phyloP scores from a whole-genome alignment of 805 yeast species.

The Cyberlindnera maritima region DNA sequence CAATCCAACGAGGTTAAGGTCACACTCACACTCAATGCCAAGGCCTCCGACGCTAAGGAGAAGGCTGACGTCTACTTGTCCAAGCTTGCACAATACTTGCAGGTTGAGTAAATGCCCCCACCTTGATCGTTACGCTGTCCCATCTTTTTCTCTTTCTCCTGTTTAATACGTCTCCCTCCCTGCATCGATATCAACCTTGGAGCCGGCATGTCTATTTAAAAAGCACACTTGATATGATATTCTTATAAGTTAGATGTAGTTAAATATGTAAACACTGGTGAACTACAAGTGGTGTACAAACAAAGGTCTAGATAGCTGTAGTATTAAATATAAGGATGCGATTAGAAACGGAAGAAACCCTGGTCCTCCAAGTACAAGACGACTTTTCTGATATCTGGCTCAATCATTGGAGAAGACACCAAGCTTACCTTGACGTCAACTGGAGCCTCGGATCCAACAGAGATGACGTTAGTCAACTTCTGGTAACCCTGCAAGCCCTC shows the following conservation, averaged over 20 bases:
- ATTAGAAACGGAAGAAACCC: slow-evolving; percentile 65
- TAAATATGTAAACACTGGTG: no score
- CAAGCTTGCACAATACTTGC: slow-evolving; percentile 19
- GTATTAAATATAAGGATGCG: no score
- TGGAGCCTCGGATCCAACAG: slow-evolving; percentile 38
- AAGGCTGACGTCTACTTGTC: slow-evolving; percentile 36
- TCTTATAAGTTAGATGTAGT: neutral
- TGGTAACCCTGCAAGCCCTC: slow-evolving; percentile 5
- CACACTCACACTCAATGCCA: slow-evolving; percentile 32
- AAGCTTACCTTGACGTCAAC: slow-evolving; percentile 60
- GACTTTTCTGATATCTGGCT: slow-evolving; percentile 59
- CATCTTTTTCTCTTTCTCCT: no score
- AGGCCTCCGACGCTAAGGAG: slow-evolving; percentile 42
- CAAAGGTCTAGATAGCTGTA: no score
- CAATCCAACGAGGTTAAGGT: slow-evolving; percentile 33
- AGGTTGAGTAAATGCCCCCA: slow-evolving; percentile 1
- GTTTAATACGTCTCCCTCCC: neutral
- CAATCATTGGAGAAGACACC: slow-evolving; percentile 57
- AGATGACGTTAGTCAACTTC: slow-evolving; percentile 30
- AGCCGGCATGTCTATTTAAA: no score
- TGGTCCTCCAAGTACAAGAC: slow-evolving; percentile 73
- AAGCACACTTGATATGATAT: neutral
- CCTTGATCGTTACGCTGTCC: neutral
- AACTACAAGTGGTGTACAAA: no score
- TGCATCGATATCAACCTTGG: no score